These are phyloP conservation scores for Boletus fagicola DNA, from an alignment of 768 basidiomycete species.

Conservation along the genomic window DNA sequence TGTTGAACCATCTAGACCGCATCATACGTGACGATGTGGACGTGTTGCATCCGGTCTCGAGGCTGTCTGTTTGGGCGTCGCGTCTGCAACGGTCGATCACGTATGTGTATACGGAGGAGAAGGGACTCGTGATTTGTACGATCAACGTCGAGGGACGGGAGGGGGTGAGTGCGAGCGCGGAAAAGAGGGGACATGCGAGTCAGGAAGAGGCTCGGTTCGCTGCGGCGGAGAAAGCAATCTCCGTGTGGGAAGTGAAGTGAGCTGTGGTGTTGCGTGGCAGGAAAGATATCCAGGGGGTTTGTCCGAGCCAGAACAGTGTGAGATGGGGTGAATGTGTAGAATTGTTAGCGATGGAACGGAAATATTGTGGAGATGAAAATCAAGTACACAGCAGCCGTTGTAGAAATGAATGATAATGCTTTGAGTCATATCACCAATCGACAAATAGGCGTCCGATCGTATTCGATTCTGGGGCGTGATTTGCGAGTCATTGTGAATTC, in stretches of 20 bases:
- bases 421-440: no score
- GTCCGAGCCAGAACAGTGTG: no score
- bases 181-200: slow-evolving; percentile 54
- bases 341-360: no score
- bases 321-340: no score
- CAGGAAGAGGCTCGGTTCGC: slow-evolving; percentile 63
- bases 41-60: slow-evolving; percentile 66
- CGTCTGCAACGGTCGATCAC: slow-evolving; percentile 43
- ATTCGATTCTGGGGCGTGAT: no score
- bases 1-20: slow-evolving; percentile 60
- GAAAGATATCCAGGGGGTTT: background rate
- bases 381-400: no score
- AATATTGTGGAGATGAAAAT: no score
- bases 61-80: slow-evolving; percentile 62
- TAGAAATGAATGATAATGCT: no score
- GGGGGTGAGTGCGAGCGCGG: no score
- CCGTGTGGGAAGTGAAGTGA: slow-evolving; percentile 33
- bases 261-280: background rate
- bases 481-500: no score
- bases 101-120: slow-evolving; percentile 47
- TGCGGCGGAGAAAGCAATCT: slow-evolving; percentile 63
- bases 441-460: no score
- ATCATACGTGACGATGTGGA: slow-evolving; percentile 66
- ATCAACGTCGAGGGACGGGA: slow-evolving; percentile 49
- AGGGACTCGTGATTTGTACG: slow-evolving; percentile 43